Evolutionary conservation across 768 basidiomycete genomes (phyloP), one percentile per base, ranked within the genome.

Genomic region (Boletus bicolor): DNA sequence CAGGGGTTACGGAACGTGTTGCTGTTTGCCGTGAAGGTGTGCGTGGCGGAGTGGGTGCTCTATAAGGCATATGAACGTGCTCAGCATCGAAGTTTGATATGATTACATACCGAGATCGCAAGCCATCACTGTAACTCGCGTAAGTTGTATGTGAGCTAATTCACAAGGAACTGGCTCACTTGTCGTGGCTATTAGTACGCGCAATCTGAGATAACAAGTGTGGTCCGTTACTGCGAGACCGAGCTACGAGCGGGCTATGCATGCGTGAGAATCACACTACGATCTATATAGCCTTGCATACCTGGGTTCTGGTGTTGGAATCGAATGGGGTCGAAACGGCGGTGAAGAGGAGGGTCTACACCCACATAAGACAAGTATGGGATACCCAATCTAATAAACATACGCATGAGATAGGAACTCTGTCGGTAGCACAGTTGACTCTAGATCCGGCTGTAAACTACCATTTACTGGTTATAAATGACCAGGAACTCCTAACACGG

Each of bases 301-400:
- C 70, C 70, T 71, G 9, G 72, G 42, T n/a, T 72, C 70, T 24
- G 70, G 70, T 7, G 72, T 71, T 34, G 70, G 60, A n/a, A 72
- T 70, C 2, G 56, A 49, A 46, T 59, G 54, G 24, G 56, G 34
- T 43, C 64, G 68, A 47, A 62, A 53, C 11, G 60, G 50, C 35
- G 57, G 56, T 15, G 65, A 53, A 30, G 67, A 62, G 24, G 57
- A 44, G 6, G 56, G 57, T 44, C 69, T 70, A 49, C 34, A 36
- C 46, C 15, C 39, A 28, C 10, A 34, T 56, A 30, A 60, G 50
- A 37, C 19, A 43, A 26, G 44, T 41, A 41, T 14, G 26, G 11
- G 17, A 26, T 15, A 43, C 15, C 36, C 39, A 44, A 26, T 42
- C 39, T 37, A 44, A 32, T 15, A 36, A 48, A 61, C 70, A 41